These are phyloP conservation scores for Fibroporia radiculosa DNA, from an alignment of 768 basidiomycete genomes.

Conservation along the genomic window DNA sequence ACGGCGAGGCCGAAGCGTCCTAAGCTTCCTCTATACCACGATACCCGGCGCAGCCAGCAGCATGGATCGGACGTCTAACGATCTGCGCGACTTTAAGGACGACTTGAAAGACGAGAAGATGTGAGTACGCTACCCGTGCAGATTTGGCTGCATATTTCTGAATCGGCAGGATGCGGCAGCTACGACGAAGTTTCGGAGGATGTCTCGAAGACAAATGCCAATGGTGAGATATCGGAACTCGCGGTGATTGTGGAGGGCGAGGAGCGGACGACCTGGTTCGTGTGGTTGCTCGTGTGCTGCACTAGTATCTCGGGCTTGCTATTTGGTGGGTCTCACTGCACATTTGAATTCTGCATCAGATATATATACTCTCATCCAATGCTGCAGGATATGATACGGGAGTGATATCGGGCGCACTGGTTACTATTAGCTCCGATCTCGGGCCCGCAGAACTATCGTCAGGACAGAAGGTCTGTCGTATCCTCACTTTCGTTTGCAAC, in stretches of 20 bases:
- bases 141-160: no score
- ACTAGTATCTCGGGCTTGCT: slow-evolving; percentile 72
- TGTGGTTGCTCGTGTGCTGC: slow-evolving; percentile 69
- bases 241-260: slow-evolving; percentile 58
- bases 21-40: no score
- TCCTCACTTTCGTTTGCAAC: not conserved
- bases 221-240: slow-evolving; percentile 51
- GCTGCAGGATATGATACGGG: slow-evolving; percentile 70
- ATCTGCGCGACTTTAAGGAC: not conserved
- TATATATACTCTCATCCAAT: not conserved
- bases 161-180: not conserved
- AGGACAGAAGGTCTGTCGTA: slow-evolving; percentile 49
- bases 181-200: slow-evolving; percentile 4
- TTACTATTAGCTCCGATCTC: slow-evolving; percentile 62
- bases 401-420: slow-evolving; percentile 74
- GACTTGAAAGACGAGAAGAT: not conserved
- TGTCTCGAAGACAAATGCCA: slow-evolving; percentile 4
- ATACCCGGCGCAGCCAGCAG: no score
- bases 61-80: not conserved
- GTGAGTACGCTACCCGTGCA: not conserved
- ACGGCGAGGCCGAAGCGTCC: no score
- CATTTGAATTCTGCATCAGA: not conserved
- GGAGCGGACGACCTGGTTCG: slow-evolving; percentile 61
- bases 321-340: slow-evolving; percentile 44
- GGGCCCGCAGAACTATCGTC: slow-evolving; percentile 49